Evolutionary conservation across 2,329 filamentous ascomycete species (phyloP).

Genomic region (Ceratocystis colombiana): DNA sequence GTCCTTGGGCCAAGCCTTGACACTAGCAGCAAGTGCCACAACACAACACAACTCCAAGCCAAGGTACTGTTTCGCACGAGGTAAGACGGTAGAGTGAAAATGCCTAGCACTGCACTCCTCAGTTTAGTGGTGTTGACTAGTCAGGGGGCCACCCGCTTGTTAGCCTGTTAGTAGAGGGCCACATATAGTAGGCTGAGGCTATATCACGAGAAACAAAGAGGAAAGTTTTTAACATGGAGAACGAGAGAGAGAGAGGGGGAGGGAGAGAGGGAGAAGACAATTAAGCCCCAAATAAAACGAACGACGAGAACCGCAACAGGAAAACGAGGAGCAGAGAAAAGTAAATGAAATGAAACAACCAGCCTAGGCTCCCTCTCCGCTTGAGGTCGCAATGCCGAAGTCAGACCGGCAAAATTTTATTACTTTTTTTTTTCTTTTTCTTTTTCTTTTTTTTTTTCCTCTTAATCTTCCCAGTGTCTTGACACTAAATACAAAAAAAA

Average conservation of each 20-base stretch:
- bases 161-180: conserved; percentile 3
- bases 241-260: not conserved
- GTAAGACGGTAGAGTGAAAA: not conserved
- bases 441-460: not conserved
- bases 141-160: conserved; percentile 16
- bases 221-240: too few species aligned
- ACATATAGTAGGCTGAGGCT: conserved; percentile 5
- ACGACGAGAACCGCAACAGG: not conserved
- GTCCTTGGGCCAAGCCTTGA: not conserved
- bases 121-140: conserved; percentile 12
- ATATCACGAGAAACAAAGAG: not conserved
- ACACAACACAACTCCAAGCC: not conserved
- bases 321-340: conserved; percentile 6
- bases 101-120: not conserved
- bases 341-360: not conserved
- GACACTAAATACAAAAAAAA: not conserved
- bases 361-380: conserved; percentile 2
- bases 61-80: not conserved
- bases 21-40: conserved; percentile 9
- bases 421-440: not conserved
- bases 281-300: not conserved
- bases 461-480: not conserved
- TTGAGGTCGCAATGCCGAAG: conserved; percentile 12
- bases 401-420: not conserved
- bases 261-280: not conserved